Conservation (phyloP, 2,329 filamentous ascomycete species). For the Beauveria caledonica region DNA sequence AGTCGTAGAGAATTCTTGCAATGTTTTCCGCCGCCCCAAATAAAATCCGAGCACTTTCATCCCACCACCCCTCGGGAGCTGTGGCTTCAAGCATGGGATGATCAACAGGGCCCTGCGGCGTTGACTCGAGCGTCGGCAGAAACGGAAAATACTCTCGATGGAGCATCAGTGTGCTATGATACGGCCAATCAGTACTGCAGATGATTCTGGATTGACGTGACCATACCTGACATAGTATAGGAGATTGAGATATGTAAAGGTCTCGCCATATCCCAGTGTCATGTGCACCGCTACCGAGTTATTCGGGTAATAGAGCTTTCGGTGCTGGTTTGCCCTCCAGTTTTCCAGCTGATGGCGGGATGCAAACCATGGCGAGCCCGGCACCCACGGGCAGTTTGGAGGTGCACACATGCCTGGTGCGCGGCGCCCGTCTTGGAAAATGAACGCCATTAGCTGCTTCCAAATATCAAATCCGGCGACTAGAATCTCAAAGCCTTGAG, state of each 20-base stretch:
- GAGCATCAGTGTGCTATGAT: slow-evolving; percentile 30
- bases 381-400: slow-evolving; percentile 32
- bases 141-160: slow-evolving; percentile 37
- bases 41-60: slow-evolving; percentile 27
- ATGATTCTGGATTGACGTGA: background rate
- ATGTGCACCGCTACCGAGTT: slow-evolving; percentile 31
- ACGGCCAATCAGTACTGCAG: background rate
- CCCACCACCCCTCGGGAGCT: slow-evolving; percentile 32
- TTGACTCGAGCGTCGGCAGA: slow-evolving; percentile 26
- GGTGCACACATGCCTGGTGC: slow-evolving; percentile 30
- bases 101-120: slow-evolving; percentile 31
- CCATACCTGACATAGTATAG: slow-evolving; percentile 34
- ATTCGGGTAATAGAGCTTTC: slow-evolving; percentile 28
- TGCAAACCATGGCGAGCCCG: slow-evolving; percentile 26
- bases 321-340: slow-evolving; percentile 29
- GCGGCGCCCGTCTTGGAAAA: slow-evolving; percentile 34
- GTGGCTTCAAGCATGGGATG: slow-evolving; percentile 29
- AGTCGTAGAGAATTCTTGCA: slow-evolving; percentile 26
- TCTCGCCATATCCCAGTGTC: slow-evolving; percentile 31
- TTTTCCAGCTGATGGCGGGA: slow-evolving; percentile 22
- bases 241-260: slow-evolving; percentile 34
- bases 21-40: slow-evolving; percentile 30
- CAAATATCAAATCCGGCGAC: slow-evolving; percentile 37
- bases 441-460: slow-evolving; percentile 31
- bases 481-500: slow-evolving; percentile 27